Base-by-base conservation (phyloP, 192 early-diverging fungal species). In the Funneliformis mosseae region DNA sequence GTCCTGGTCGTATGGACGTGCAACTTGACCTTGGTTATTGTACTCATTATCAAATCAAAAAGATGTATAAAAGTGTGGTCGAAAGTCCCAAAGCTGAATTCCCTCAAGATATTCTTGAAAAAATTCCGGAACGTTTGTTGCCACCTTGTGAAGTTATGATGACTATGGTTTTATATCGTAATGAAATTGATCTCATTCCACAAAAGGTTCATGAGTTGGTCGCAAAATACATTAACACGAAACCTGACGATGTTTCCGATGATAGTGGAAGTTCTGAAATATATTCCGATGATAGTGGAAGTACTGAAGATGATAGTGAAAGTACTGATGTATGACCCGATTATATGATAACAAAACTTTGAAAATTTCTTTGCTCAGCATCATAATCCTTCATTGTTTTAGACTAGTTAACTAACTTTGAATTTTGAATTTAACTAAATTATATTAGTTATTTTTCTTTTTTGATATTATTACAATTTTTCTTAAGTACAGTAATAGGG, bases 1-100 rank as follows among this genome's bases (percentile, higher is more conserved):
- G 91, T 25, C 88, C 91, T 18, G 91, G 90, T 67, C 86, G 91
- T 27, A 92, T 92, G 83, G 91, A 92, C 77, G 33, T 92, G n/a
- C 89, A 89, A 78, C 77, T 92, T 12, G 83, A 89, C 62, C 82
- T 92, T n/a, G 87, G 83, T 2, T 90, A 91, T 84, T 85, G 85
- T 38, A 92, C 91, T 28, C 86, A 85, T 76, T 90, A 92, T 83
- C 91, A 92, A 75, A 84, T 92, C 27, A 71, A 78, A 28, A 78
- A 83, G 5, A 92, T 92, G 83, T 90, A 82, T 81, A 45, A 81
- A 33, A 78, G 82, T 46, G 88, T 91, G 5, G 16, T 18, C 21
- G 50, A 55, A 55, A 55, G 21, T 55, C 18, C 50, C 6, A 18
- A 55, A 55, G 50, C 50, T 21, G 18, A 55, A 55, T 55, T 55